Base-by-base conservation (phyloP, 371 early-diverging fungal genomes). In the Actinomucor elegans region DNA sequence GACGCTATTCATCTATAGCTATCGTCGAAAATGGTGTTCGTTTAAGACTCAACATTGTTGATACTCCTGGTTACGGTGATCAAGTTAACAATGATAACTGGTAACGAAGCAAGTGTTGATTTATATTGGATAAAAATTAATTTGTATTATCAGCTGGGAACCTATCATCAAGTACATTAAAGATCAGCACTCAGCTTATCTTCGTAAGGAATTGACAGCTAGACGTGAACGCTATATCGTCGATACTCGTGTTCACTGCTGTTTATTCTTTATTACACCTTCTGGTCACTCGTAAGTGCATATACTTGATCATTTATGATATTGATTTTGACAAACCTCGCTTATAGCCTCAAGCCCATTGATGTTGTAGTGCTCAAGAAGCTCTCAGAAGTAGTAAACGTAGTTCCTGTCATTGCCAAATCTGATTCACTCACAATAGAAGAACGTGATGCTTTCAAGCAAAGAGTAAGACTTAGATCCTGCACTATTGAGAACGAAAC, bases 141-240 rank as follows among this genome's bases (percentile, higher is more conserved):
- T n/a, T n/a, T n/a, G n/a, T n/a, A n/a, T n/a, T n/a, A n/a, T 15
- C 34, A 86, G 88, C 74, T 93, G 92, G 92, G 91, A 89, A 52
- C 90, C 90, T 21, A 90, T 93, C 40, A 84, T 92, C 73, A 90
- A 90, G 59, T 93, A 94, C 67, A 92, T 96, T 64, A 90, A 92
- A 75, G 93, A 94, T 67, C 94, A 94, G 73, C 93, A 93, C 69
- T 88, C 89, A 21, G 85, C 88, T 50, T 94, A 90, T 71, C 77
- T 94, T 61, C 93, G 86, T 74, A 92, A 88, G 66, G 94, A 89
- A 77, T 79, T 90, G 48, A 91, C 92, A 47, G 90, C 94, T 33
- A 83, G 77, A 57, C 87, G 94, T 56, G 91, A 91, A 48, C 84
- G 90, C 46, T 83, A 85, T 56, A 92, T 94, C 70, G 85, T 88